Conservation (phyloP, 352 stramenopile genomes). For the Phytophthora syringae region DNA sequence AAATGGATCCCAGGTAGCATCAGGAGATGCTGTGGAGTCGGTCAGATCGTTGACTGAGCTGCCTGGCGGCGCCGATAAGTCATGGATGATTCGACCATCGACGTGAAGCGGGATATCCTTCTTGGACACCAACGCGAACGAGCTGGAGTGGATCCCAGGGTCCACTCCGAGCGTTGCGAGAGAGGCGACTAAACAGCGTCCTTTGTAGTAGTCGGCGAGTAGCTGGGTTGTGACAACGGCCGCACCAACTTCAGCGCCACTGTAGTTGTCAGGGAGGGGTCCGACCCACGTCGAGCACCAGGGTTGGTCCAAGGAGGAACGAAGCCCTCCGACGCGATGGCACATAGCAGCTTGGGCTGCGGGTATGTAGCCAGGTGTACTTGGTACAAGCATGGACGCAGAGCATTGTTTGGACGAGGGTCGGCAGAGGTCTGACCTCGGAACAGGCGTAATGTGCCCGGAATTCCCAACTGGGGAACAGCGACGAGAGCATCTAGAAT, state of each 20-base stretch:
- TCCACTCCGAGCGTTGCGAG: background rate
- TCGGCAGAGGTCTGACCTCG: conserved; percentile 6
- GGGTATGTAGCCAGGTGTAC: conserved; percentile 2
- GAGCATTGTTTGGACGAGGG: conserved; percentile 6
- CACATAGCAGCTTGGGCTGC: conserved; percentile 1
- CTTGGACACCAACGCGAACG: conserved; percentile 14
- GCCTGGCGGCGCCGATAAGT: conserved; percentile 1
- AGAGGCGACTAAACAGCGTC: background rate
- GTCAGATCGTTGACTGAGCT: conserved; percentile 10
- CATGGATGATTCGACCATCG: conserved; percentile 21
- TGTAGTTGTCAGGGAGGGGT: conserved; percentile 1
- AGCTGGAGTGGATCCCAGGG: conserved; percentile 10
- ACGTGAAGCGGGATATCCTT: conserved; percentile 1
- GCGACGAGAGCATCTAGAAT: conserved; percentile 9
- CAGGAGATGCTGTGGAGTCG: background rate
- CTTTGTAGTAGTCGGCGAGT: conserved; percentile 13
- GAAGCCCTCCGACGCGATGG: background rate
- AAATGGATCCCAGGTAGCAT: conserved; percentile 8
- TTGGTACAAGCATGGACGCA: conserved; percentile 8
- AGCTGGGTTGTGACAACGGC: conserved; percentile 5
- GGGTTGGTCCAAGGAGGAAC: conserved; percentile 2
- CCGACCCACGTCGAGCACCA: background rate
- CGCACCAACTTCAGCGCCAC: background rate
- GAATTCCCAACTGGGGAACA: background rate
- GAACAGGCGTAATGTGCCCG: background rate